Percentiles rank a stretch among this genome's conserved stretches.
Conservation (phyloP, 1,139 yeast species). For the Debaryomyces sp. region DNA sequence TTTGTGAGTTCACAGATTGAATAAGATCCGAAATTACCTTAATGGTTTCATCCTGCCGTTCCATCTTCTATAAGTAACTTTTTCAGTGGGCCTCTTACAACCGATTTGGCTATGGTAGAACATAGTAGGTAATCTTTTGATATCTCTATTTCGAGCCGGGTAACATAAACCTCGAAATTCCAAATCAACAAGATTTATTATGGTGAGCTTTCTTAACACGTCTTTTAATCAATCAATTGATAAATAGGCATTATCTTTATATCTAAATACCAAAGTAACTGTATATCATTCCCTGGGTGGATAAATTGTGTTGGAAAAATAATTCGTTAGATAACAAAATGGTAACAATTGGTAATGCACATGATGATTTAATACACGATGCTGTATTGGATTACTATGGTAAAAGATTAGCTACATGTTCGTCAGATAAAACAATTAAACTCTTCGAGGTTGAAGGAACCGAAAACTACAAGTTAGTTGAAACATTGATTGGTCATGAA, state of each 20-base stretch:
- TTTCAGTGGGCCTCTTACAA: neutral
- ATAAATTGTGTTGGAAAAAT: neutral
- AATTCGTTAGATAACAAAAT: conserved; percentile 20
- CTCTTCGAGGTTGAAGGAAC: conserved; percentile 86
- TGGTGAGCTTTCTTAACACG: conserved; percentile 1
- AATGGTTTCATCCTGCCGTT: conserved; percentile 26
- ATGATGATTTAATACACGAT: conserved; percentile 91
- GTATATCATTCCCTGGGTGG: neutral
- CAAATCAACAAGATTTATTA: conserved; percentile 2
- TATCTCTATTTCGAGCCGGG: neutral
- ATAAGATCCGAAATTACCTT: conserved; percentile 24
- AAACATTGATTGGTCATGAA: conserved; percentile 86
- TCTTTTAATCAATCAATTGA: conserved; percentile 2
- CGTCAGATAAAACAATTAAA: conserved; percentile 92
- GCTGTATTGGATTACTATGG: conserved; percentile 97
- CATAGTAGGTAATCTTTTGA: conserved; percentile 4
- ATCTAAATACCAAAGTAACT: neutral
- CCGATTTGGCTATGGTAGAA: neutral
- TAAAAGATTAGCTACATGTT: conserved; percentile 90
- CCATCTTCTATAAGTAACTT: conserved; percentile 16
- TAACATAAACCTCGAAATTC: conserved; percentile 4
- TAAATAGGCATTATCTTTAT: neutral
- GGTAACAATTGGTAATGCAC: conserved; percentile 82
- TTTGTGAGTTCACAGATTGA: conserved; percentile 22
- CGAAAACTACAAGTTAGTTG: conserved; percentile 74